Base-by-base conservation (phyloP, 2,329 filamentous ascomycete genomes). In the Myriosclerotinia duriaeana region DNA sequence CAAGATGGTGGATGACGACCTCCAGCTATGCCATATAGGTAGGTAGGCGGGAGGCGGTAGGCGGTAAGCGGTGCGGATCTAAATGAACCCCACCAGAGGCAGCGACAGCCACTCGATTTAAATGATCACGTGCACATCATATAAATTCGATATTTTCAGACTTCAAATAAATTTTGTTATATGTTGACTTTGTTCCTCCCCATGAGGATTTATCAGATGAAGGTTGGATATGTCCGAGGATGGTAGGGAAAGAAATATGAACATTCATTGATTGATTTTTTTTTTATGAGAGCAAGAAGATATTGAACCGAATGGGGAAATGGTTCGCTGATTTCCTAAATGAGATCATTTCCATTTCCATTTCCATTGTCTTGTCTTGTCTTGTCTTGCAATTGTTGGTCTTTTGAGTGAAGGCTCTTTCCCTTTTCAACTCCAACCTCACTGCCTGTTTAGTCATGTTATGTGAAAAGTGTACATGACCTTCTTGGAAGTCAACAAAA, bases 1-100 rank as follows among this genome's bases (percentile, higher is more conserved):
- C 58, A 50, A 34, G 30, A 34, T 34, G 30, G 4, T 34, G 68
- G 69, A 71, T 71, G 69, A 71, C 70, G 67, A 71, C 66, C 66
- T 66, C 26, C 26, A 26, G 26, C 26, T 34, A 34, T 34, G 30
- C 30, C 30, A 34, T 34, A 34, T 34, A 34, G 30, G 30, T 34
- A 34, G 30, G 30, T 34, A 34, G 30, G 30, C 30, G 30, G 66
- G 68, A 26, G 63, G 12, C 26, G 26, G 26, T 26, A 34, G 30
- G 30, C 30, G 30, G 66, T 69, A 60, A 30, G 53, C 64, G 64
- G 55, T 58, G 50, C 63, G 53, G 38, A 65, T 11, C 52, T 59
- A 58, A 67, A 64, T 53, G 61, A 70, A 69, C 62, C 64, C 60
- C 62, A 58, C 55, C 62, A 65, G 53, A 48, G 30, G 17, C 42